Conservation (phyloP, 2,329 filamentous ascomycete species). For the Calonectria multiphialidica region DNA sequence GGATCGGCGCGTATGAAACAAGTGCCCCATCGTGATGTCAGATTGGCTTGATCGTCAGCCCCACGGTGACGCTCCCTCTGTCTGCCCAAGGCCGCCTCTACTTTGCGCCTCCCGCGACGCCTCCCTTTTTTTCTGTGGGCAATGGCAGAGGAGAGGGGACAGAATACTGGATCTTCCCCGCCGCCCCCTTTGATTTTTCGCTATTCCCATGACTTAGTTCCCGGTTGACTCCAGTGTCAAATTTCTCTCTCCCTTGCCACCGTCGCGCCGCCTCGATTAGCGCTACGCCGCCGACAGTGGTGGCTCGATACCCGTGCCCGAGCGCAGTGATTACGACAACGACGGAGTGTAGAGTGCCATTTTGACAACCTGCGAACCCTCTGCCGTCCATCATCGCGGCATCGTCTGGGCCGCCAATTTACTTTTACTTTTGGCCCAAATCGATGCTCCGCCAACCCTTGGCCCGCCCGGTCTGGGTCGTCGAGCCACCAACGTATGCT, state of each 20-base stretch:
- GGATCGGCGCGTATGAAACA: conserved; percentile 9
- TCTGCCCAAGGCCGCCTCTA: background rate
- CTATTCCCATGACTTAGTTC: background rate
- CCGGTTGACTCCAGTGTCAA: background rate
- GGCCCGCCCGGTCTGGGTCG: background rate
- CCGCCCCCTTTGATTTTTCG: background rate
- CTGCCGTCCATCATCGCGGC: background rate
- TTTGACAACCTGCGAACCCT: background rate
- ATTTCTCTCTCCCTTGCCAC: background rate
- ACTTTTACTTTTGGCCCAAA: background rate
- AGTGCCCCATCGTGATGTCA: conserved; percentile 8
- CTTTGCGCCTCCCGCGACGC: background rate
- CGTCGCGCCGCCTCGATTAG: background rate
- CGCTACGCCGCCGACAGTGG: background rate
- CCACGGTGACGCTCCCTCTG: background rate
- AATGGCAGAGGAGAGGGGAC: background rate
- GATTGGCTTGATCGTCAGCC: conserved; percentile 3
- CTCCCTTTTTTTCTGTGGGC: conserved; percentile 2
- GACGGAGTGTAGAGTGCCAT: background rate
- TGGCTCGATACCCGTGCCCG: conserved; percentile 2
- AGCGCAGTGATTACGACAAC: background rate
- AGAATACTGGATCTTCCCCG: background rate
- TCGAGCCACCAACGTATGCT: too few species aligned
- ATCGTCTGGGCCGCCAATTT: background rate
- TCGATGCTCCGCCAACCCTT: background rate